Percentiles rank a stretch among this genome's conserved stretches.
These are phyloP conservation scores for Croton setiger DNA, from an alignment of 441 rosid species.

Conservation along the genomic window DNA sequence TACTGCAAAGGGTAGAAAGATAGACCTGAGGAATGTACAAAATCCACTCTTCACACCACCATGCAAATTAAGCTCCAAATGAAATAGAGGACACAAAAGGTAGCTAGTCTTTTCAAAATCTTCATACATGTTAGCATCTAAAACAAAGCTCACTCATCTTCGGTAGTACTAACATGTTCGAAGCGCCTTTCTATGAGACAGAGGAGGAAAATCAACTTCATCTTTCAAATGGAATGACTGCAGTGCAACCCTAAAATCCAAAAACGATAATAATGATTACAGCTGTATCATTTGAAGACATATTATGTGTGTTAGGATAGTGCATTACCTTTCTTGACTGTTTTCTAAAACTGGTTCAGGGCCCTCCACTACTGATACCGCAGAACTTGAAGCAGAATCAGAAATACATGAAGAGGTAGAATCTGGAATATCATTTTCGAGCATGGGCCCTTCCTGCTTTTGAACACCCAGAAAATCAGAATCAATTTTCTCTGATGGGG, in stretches of 20 bases:
- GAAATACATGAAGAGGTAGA: not conserved
- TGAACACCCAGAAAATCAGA: conserved; percentile 4
- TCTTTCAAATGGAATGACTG: conserved; percentile 34
- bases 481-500: conserved; percentile 5
- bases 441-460: conserved; percentile 1
- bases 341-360: conserved; percentile 4
- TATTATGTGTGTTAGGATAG: not conserved
- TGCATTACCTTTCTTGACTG: conserved; percentile 21
- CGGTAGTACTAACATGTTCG: not conserved
- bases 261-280: not conserved
- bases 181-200: conserved; percentile 15
- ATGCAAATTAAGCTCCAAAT: not conserved
- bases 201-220: conserved; percentile 48
- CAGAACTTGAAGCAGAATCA: conserved; percentile 11
- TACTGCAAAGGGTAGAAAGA: not conserved
- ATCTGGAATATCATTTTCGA: conserved; percentile 1
- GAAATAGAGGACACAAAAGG: not conserved
- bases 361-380: conserved; percentile 1
- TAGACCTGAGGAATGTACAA: conserved; percentile 2
- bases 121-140: conserved; percentile 16
- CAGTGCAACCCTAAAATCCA: conserved; percentile 24
- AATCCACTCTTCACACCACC: not conserved
- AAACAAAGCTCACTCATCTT: not conserved
- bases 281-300: not conserved
- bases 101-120: conserved; percentile 2